Evolutionary conservation across 192 early-diverging fungal species (phyloP), one percentile per base, ranked within the genome.

Genomic region (Umbelopsis sp.): DNA sequence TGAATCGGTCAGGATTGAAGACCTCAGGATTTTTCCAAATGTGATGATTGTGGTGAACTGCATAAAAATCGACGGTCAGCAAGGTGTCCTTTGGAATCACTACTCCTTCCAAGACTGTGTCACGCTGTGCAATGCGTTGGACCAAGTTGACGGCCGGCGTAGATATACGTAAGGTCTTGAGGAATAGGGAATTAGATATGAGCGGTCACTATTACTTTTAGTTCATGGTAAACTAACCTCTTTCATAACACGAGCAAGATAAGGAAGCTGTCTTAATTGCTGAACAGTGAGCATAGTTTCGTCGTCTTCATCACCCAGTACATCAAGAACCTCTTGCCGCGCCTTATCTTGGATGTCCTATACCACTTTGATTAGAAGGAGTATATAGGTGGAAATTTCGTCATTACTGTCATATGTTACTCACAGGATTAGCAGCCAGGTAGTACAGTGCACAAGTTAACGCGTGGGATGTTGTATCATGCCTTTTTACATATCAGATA

Each of bases 401-500:
- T 12, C 21, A 3, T n/a, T 21, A 0, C 22, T 24, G 20, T 9
- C 25, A 1, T n/a, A n/a, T 5, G 0, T 36, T 22, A 43, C 53
- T 38, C 56, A 56, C 70, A 44, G 70, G 45, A 38, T 85, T 74
- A 32, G 67, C 77, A 14, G 86, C 86, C 34, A 88, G 77, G 74
- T 85, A 80, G 56, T 82, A 80, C 25, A 86, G 66, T 50, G 80
- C 29, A 43, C 78, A 72, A 50, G 75, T 69, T 4, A 88, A 50
- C 2, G 80, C 70, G 25, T 66, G 29, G 6, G 75, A 34, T 54
- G 75, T 76, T 25, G 75, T 76, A 34, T 76, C 75, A 47, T 76
- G 75, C n/a, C 70, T 56, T 17, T 1, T 7, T 1, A 41, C 9
- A 9, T 26, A 0, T 14, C 21, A 45, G 36, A 31, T 43, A 38